These are phyloP conservation scores for Macrophomina tecta DNA, from an alignment of 2,329 filamentous ascomycete genomes.

Conservation along the genomic window DNA sequence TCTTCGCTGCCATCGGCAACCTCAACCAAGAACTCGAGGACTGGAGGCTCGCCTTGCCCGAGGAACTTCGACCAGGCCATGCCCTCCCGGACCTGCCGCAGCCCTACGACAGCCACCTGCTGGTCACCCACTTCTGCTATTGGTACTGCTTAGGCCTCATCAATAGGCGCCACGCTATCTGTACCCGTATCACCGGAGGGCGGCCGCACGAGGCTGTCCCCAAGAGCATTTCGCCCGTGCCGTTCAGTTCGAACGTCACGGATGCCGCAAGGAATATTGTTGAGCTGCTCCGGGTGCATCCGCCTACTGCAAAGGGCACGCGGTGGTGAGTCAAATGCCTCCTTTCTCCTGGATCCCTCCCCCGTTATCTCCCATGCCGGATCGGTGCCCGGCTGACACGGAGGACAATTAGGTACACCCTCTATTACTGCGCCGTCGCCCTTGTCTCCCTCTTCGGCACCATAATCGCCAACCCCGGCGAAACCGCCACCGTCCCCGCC, in stretches of 20 bases:
- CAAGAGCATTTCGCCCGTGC: not conserved
- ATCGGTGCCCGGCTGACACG: no score
- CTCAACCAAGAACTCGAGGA: conserved; percentile 1
- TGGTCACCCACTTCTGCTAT: conserved; percentile 6
- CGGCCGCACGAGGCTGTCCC: not conserved
- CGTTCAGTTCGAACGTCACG: not conserved
- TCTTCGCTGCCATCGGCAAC: not conserved
- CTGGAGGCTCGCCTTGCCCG: not conserved
- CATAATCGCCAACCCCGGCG: not conserved
- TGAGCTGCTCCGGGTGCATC: not conserved
- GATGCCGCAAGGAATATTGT: not conserved
- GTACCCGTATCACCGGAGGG: not conserved
- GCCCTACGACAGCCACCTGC: not conserved
- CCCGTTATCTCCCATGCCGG: no score
- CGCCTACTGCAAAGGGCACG: not conserved
- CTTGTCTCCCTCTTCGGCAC: not conserved
- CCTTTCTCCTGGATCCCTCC: no score
- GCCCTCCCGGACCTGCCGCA: not conserved
- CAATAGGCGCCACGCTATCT: conserved; percentile 4
- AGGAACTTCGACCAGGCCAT: not conserved
- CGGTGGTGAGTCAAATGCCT: not conserved
- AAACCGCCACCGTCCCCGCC: not conserved
- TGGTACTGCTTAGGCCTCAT: conserved; percentile 1
- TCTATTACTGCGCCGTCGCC: conserved; percentile 10
- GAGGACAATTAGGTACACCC: not conserved